Base-by-base conservation (phyloP, 140 eudicot genomes). In the Ambrosia hybrid region DNA sequence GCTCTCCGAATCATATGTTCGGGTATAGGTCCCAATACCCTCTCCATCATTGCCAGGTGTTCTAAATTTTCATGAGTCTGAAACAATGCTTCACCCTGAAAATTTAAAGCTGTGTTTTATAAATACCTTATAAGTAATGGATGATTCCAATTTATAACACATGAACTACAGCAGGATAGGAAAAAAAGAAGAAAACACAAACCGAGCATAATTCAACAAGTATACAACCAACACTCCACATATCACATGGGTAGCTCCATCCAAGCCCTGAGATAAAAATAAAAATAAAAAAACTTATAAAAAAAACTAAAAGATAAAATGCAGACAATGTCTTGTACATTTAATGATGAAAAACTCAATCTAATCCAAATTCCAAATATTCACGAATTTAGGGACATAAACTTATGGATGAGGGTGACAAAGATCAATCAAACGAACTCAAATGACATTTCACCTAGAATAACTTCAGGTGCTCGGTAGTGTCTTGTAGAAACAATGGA, bases 401-500 rank as follows among this genome's bases (percentile, higher is more conserved):
- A 64, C 53, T 38, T 64, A 14, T 2, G 14, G 38, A 65, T 78
- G 56, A 72, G 62, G 33, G 39, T 48, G 51, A 73, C 26, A 46
- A 39, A 73, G 30, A 73, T 75, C 68, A 38, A 37, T 61, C 15
- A 36, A 73, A 73, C 34, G 36, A 73, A 9, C 62, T 3, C 65
- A 52, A 52, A 36, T 53, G 53, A 17, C 65, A 70, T 70, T 53
- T 59, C 85, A 90, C 97, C 97, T 85, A 91, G 84, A 76, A 91
- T 91, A 82, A 91, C 88, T 82, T 91, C 97, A 36, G 97, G 97
- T 73, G 97, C 97, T 79, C 97, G 82, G 76, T 91, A 91, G 79
- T 91, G 97, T 75, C 97, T 83, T 74, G 97, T 91, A 48, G 91
- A 91, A 63, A 91, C 94, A 84, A 85, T 82, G 76, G 89, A 91